Conservation (phyloP, 805 yeast species). For the Gaillardinia entomophila region DNA sequence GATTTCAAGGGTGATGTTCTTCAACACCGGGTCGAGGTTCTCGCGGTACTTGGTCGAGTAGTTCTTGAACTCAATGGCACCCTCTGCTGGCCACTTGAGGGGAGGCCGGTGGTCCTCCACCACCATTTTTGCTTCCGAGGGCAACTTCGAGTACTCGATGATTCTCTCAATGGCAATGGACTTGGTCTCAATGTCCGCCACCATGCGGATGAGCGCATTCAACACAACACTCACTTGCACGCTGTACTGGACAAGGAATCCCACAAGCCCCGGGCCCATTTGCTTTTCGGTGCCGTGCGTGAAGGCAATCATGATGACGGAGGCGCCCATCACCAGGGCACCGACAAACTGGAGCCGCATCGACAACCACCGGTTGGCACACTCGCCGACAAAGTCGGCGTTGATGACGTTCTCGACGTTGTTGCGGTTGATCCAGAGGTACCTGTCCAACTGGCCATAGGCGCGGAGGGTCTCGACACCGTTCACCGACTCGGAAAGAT, state of each 20-base stretch:
- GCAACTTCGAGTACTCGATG: conserved; percentile 12
- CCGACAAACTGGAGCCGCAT: conserved; percentile 18
- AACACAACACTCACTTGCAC: conserved; percentile 10
- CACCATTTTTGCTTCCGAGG: conserved; percentile 8
- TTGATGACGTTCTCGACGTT: conserved; percentile 15
- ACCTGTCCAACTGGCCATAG: conserved; percentile 16
- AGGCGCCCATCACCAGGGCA: conserved; percentile 14
- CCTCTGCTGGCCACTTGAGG: conserved; percentile 16
- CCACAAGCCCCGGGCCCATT: conserved; percentile 12
- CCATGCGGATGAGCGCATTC: conserved; percentile 11
- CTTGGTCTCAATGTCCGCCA: conserved; percentile 14
- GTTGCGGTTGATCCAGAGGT: conserved; percentile 14
- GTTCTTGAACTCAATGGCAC: conserved; percentile 16
- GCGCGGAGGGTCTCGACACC: conserved; percentile 24
- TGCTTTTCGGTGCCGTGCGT: conserved; percentile 5
- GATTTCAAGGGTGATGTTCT: conserved; percentile 15
- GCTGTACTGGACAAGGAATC: conserved; percentile 14
- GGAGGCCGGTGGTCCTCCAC: conserved; percentile 8
- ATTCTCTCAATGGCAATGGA: conserved; percentile 14
- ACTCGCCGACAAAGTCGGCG: conserved; percentile 14
- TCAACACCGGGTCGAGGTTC: conserved; percentile 20
- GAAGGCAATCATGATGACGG: conserved; percentile 13
- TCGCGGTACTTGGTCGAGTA: conserved; percentile 20
- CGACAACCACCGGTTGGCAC: conserved; percentile 20
- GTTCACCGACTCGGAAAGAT: conserved; percentile 21